Conservation (phyloP, 2,329 filamentous ascomycete genomes). For the Beauveria caledonica region DNA sequence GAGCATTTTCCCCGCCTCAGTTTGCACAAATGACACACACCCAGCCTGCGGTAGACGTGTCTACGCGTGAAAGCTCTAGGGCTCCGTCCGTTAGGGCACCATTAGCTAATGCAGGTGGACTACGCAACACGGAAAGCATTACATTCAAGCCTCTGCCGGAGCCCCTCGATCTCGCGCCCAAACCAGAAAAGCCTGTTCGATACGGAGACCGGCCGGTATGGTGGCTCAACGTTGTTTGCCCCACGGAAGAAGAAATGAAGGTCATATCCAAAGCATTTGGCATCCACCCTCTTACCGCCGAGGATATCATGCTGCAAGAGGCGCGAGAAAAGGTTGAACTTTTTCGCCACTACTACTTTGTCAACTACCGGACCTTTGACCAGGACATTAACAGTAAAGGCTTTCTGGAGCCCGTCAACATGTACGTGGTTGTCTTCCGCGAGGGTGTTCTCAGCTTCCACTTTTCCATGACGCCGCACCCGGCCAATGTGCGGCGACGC, state of each 20-base stretch:
- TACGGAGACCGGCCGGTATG: conserved; percentile 85
- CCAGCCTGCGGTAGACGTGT: conserved; percentile 18
- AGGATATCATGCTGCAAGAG: conserved; percentile 97
- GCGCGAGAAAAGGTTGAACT: conserved; percentile 96
- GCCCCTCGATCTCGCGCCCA: conserved; percentile 14
- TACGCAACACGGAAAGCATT: conserved; percentile 6
- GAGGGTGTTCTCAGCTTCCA: conserved; percentile 96
- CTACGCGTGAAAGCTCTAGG: conserved; percentile 22
- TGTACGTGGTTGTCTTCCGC: conserved; percentile 95
- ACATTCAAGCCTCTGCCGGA: conserved; percentile 28
- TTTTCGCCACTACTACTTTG: conserved; percentile 96
- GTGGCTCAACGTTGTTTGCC: conserved; percentile 89
- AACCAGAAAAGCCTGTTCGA: conserved; percentile 37
- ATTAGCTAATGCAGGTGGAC: conserved; percentile 23
- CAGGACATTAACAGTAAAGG: conserved; percentile 84
- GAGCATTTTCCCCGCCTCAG: conserved; percentile 22
- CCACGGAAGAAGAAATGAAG: conserved; percentile 94
- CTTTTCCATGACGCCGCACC: conserved; percentile 91
- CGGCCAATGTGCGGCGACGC: conserved; percentile 87
- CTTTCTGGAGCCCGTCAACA: conserved; percentile 90
- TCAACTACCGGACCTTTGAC: conserved; percentile 97
- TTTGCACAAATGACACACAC: neutral
- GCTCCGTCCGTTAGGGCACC: conserved; percentile 39
- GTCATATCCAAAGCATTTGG: conserved; percentile 86
- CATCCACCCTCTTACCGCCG: conserved; percentile 88